These are phyloP conservation scores for Suillus occidentalis DNA, from an alignment of 768 basidiomycete species.

Conservation along the genomic window DNA sequence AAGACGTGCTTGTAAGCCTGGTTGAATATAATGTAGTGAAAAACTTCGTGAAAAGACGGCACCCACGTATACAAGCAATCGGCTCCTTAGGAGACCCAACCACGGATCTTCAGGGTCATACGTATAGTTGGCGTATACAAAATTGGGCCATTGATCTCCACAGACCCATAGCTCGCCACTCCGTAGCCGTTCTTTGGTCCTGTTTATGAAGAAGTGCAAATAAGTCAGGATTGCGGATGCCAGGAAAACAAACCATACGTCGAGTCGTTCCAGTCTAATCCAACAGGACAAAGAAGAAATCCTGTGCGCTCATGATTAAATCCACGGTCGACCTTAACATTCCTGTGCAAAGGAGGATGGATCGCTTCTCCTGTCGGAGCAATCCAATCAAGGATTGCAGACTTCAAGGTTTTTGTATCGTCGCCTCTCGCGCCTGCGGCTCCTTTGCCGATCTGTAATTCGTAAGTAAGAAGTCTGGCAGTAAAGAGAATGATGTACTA, in stretches of 20 bases:
- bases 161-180: slow-evolving; percentile 2
- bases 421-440: not conserved
- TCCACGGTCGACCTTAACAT: not conserved
- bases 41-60: too few relatives aligned
- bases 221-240: not conserved
- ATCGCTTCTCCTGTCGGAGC: not conserved
- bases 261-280: not conserved
- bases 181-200: slow-evolving; percentile 9
- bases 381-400: not conserved
- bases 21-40: too few relatives aligned
- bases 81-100: slow-evolving; percentile 23
- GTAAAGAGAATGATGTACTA: too few relatives aligned
- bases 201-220: not conserved
- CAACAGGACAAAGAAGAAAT: not conserved
- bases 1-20: too few relatives aligned
- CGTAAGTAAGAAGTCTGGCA: too few relatives aligned
- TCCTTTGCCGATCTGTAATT: not conserved
- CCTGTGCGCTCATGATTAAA: not conserved
- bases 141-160: slow-evolving; percentile 19
- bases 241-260: not conserved
- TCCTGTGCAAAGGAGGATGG: not conserved
- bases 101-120: slow-evolving; percentile 18
- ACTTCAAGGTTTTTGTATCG: not conserved
- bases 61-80: slow-evolving; percentile 23
- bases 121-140: slow-evolving; percentile 17